Conservation (phyloP, 2,329 filamentous ascomycete species). For the Zalaria obscura region DNA sequence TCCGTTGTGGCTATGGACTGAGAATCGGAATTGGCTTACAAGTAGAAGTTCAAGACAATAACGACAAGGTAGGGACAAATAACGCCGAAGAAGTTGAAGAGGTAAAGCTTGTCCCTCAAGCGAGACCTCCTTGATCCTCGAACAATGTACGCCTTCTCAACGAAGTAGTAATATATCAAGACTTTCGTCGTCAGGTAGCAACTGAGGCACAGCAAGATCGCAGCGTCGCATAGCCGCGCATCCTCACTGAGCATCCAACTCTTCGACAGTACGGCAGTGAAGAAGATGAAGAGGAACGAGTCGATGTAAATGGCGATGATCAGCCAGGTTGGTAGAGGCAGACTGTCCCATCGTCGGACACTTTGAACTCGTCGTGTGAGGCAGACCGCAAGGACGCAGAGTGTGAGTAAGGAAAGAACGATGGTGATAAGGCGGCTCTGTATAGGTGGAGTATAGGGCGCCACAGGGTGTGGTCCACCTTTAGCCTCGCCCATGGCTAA, state of each 20-base stretch:
- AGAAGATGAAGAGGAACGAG: constrained; percentile 46
- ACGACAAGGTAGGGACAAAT: constrained; percentile 22
- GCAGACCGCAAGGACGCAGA: constrained; percentile 11
- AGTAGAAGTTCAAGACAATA: constrained; percentile 45
- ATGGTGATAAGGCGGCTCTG: constrained; percentile 9
- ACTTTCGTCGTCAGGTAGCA: not conserved
- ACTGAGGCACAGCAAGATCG: constrained; percentile 40
- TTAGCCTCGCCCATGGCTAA: too few species aligned
- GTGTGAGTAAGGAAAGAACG: constrained; percentile 12
- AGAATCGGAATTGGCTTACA: constrained; percentile 34
- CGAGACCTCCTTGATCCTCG: constrained; percentile 37
- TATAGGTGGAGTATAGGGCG: too few species aligned
- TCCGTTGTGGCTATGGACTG: not conserved
- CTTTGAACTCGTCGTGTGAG: constrained; percentile 12
- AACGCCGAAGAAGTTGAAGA: constrained; percentile 45
- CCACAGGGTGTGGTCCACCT: too few species aligned
- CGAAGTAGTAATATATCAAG: constrained; percentile 50
- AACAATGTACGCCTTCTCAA: constrained; percentile 51
- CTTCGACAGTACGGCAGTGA: constrained; percentile 41
- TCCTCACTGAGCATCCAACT: constrained; percentile 42
- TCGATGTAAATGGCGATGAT: constrained; percentile 46
- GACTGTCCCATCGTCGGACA: constrained; percentile 10
- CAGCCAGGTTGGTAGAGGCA: constrained; percentile 18
- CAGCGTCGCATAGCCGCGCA: constrained; percentile 37
- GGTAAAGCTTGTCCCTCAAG: constrained; percentile 42